Base-by-base conservation (phyloP, 495 filamentous ascomycete species). In the Hypoxylon intermedium region DNA sequence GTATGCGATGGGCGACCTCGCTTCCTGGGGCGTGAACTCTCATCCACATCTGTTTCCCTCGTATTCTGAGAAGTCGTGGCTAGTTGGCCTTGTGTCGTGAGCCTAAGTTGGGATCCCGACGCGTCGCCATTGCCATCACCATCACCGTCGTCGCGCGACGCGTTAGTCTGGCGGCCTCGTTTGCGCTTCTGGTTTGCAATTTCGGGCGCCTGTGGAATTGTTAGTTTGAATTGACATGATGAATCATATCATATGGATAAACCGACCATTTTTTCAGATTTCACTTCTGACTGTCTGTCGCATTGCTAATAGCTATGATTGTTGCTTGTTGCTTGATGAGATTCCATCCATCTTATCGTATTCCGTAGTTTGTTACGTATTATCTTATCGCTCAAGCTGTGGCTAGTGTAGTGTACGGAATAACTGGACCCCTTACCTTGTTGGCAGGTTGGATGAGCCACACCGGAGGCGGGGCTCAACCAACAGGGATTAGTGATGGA, bases 161-260 rank as follows among this genome's bases (percentile, higher is more conserved):
- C 74, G 74, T 67, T 71, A 5, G 65, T 33, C 1, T 65, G 71
- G 41, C 72, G 74, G 60, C 75, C 75, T 69, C 74, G 74, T 58
- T 75, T 76, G 21, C 72, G 70, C 53, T 78, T 76, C 26, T 75
- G 74, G 45, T 72, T 75, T 40, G 72, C 63, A 40, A 60, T 38
- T 26, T 63, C 52, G 6, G 71, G 67, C 31, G 71, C 67, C 73
- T 79, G n/a, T 28, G 19, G 20, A 33, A 11, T 2, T 16, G 37
- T 69, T 42, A 72, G 62, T 30, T 30, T 2, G n/a, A n/a, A n/a
- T n/a, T n/a, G n/a, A n/a, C n/a, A n/a, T n/a, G n/a, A n/a, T n/a
- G n/a, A n/a, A 47, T 0, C 1, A 46, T 30, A 16, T 18, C 5
- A 19, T 2, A 9, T 13, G 15, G 9, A 4, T 2, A 30, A 36